These are phyloP conservation scores for Suillus clintonianus DNA, from an alignment of 768 basidiomycete species.

Conservation along the genomic window DNA sequence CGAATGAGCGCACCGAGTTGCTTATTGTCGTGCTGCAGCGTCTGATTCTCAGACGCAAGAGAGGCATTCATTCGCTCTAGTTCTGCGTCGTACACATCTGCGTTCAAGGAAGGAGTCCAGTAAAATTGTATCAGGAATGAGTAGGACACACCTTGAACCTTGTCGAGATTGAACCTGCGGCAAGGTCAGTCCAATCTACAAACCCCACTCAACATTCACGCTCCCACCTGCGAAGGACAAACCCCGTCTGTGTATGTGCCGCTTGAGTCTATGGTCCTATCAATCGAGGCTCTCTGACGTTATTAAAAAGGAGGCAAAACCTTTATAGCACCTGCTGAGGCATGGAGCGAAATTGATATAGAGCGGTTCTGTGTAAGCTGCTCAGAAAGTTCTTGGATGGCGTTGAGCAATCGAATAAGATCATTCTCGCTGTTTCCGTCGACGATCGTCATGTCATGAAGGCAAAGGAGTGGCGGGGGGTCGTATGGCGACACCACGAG, in stretches of 20 bases:
- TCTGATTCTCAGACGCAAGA: conserved; percentile 81
- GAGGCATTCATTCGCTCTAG: conserved; percentile 85
- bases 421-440: conserved; percentile 56
- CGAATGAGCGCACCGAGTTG: conserved; percentile 88
- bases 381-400: conserved; percentile 80
- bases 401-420: conserved; percentile 59
- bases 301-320: conserved; percentile 42
- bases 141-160: conserved; percentile 64
- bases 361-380: conserved; percentile 81
- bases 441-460: conserved; percentile 52
- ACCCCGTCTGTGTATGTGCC: conserved; percentile 87
- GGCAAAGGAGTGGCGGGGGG: background rate
- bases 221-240: conserved; percentile 77
- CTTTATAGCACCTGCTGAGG: conserved; percentile 77
- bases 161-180: conserved; percentile 83
- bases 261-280: conserved; percentile 67
- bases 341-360: conserved; percentile 69
- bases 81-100: conserved; percentile 90
- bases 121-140: background rate
- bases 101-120: background rate
- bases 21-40: conserved; percentile 91
- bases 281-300: background rate
- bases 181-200: background rate
- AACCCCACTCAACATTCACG: conserved; percentile 8
- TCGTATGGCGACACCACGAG: background rate